Percentiles rank a stretch among this genome's conserved stretches.
phyloP scores from a whole-genome alignment of 176 grass and related monocot genomes.

The Cocos nucifera region DNA sequence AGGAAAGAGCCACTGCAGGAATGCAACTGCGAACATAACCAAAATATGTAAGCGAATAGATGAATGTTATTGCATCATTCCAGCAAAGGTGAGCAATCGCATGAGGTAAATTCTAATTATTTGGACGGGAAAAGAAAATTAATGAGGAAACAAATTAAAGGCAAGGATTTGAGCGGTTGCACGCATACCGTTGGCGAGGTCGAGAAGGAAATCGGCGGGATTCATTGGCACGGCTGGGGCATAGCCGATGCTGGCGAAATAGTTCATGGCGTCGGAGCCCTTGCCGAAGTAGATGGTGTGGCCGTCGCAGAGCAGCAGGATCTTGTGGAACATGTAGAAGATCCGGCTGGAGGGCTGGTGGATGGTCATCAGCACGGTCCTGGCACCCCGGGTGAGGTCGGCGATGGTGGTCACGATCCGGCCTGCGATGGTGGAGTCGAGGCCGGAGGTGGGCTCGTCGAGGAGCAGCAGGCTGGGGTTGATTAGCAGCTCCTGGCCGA shows the following conservation, averaged over 20 bases:
- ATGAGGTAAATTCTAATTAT: too few relatives aligned
- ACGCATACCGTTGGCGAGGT: constrained; percentile 37
- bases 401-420: constrained; percentile 27
- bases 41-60: too few relatives aligned
- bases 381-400: constrained; percentile 21
- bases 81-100: too few relatives aligned
- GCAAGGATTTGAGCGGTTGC: not conserved
- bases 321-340: constrained; percentile 50
- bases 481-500: constrained; percentile 47
- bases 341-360: constrained; percentile 50
- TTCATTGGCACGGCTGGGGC: constrained; percentile 25
- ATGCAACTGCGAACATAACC: too few relatives aligned
- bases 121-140: too few relatives aligned
- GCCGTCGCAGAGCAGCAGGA: constrained; percentile 36
- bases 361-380: constrained; percentile 46
- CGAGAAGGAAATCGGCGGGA: constrained; percentile 48
- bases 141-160: not conserved
- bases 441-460: constrained; percentile 45
- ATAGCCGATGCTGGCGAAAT: constrained; percentile 32
- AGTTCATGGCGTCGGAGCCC: constrained; percentile 27
- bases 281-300: constrained; percentile 32
- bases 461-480: constrained; percentile 40
- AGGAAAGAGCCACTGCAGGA: too few relatives aligned
- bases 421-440: constrained; percentile 41
- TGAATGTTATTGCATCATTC: too few relatives aligned